Percentiles rank a stretch among this genome's conserved stretches.
Evolutionary conservation across 2,329 filamentous ascomycete genomes (phyloP).

Genomic region (Cladosporium sp.): DNA sequence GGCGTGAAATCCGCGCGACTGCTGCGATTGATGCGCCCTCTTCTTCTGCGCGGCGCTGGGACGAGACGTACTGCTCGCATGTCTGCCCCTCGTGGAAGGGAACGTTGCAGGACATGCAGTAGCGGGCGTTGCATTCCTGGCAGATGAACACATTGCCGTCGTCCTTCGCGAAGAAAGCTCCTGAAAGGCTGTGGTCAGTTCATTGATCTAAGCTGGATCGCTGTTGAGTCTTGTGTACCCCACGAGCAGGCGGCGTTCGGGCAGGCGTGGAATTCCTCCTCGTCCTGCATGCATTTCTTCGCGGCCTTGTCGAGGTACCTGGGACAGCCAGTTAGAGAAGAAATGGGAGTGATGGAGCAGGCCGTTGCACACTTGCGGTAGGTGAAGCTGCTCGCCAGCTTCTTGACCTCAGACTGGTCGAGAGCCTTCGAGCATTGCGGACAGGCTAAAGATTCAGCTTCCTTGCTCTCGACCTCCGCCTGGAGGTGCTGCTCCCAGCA

Average conservation of each 20-base stretch:
- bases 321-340: not conserved
- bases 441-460: slow-evolving; percentile 12
- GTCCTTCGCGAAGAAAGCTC: slow-evolving; percentile 16
- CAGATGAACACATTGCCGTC: slow-evolving; percentile 22
- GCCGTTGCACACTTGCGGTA: not conserved
- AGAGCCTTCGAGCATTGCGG: slow-evolving; percentile 16
- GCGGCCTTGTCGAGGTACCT: slow-evolving; percentile 16
- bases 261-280: slow-evolving; percentile 6
- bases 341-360: not conserved
- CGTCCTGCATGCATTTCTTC: not conserved
- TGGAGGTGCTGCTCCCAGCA: slow-evolving; percentile 20
- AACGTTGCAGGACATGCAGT: slow-evolving; percentile 19
- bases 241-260: slow-evolving; percentile 1
- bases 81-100: slow-evolving; percentile 20
- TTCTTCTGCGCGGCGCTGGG: not conserved
- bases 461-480: slow-evolving; percentile 9
- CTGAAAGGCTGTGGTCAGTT: not conserved
- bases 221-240: not conserved
- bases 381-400: slow-evolving; percentile 3
- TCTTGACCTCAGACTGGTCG: slow-evolving; percentile 13
- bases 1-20: slow-evolving; percentile 14
- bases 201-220: not conserved
- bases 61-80: slow-evolving; percentile 16
- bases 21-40: slow-evolving; percentile 2
- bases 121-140: slow-evolving; percentile 14